A percentile compares a stretch with the other conserved stretches of the same genome.
These are phyloP conservation scores for Trichomonas vaginalis DNA, from an alignment of 208 protist species.

Conservation along the genomic window DNA sequence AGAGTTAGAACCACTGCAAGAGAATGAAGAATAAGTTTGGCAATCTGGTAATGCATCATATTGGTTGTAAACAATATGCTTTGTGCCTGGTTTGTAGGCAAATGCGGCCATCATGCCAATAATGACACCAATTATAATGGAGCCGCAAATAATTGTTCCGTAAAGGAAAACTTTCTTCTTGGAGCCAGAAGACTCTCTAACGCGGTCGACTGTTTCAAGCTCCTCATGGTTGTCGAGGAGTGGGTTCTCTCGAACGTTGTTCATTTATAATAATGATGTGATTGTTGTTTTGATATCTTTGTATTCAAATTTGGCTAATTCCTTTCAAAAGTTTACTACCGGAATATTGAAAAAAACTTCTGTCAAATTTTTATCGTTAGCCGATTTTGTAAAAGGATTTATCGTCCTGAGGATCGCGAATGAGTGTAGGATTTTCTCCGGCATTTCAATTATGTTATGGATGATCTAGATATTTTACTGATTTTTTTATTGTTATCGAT, in stretches of 20 bases:
- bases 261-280: background rate
- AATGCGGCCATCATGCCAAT: background rate
- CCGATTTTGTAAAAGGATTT: too few species aligned
- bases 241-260: background rate
- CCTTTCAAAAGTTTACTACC: too few species aligned
- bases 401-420: too few species aligned
- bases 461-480: too few species aligned
- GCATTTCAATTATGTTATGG: too few species aligned
- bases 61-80: background rate
- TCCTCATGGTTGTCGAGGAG: background rate
- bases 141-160: background rate
- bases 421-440: too few species aligned
- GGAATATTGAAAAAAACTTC: too few species aligned
- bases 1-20: background rate
- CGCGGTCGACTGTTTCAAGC: background rate
- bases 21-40: background rate
- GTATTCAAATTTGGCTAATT: too few species aligned
- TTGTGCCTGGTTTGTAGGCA: background rate
- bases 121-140: background rate
- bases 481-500: too few species aligned
- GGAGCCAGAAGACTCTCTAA: too few species aligned
- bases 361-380: too few species aligned
- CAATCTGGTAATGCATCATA: background rate
- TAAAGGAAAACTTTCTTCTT: background rate
- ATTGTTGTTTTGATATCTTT: too few species aligned